Conservation (phyloP, 2,329 filamentous ascomycete genomes). For the Exophiala dermatitidis region DNA sequence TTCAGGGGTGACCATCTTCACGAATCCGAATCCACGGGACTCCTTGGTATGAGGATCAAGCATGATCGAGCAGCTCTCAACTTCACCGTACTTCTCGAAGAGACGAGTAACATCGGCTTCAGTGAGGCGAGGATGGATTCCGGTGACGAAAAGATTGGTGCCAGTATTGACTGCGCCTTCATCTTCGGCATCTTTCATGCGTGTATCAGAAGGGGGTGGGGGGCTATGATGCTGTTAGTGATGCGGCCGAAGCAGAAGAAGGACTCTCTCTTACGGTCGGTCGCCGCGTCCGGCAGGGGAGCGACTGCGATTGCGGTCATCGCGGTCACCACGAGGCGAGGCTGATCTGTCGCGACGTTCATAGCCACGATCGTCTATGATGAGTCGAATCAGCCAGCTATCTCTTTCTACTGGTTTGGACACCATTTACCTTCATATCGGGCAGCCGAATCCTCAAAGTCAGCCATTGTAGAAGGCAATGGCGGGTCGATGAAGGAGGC, state of each 20-base stretch:
- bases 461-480: conserved; percentile 36
- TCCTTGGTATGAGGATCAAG: conserved; percentile 96
- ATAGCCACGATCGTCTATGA: conserved; percentile 54
- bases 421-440: conserved; percentile 55
- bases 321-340: conserved; percentile 55
- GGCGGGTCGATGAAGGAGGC: neutral
- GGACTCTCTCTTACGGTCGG: conserved; percentile 40
- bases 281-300: conserved; percentile 53
- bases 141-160: conserved; percentile 97
- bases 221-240: conserved; percentile 33
- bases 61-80: conserved; percentile 99
- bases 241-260: conserved; percentile 4
- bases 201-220: conserved; percentile 41
- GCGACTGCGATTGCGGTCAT: conserved; percentile 55
- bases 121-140: conserved; percentile 85
- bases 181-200: conserved; percentile 44
- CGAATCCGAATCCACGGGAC: conserved; percentile 96
- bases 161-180: conserved; percentile 82
- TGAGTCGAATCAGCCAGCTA: conserved; percentile 7
- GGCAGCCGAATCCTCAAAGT: conserved; percentile 60
- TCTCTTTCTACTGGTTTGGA: conserved; percentile 2
- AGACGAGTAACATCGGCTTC: conserved; percentile 89
- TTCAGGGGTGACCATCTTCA: conserved; percentile 95
- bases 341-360: conserved; percentile 61
- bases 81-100: conserved; percentile 97